These are phyloP conservation scores for Coemansia sp. DNA, from an alignment of 192 early-diverging fungal genomes.

Conservation along the genomic window DNA sequence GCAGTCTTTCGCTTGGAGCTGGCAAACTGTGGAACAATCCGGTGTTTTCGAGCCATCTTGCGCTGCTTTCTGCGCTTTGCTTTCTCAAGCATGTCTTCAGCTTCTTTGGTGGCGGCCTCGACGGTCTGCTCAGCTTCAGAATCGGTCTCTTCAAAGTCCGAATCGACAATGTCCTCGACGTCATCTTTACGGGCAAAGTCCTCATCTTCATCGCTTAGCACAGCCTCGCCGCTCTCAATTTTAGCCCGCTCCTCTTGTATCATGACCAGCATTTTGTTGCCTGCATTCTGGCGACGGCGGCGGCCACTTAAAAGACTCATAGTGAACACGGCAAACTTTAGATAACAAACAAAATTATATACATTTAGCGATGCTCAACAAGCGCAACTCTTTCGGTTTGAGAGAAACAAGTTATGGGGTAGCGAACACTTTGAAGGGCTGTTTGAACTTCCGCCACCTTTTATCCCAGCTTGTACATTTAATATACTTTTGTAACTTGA, in stretches of 20 bases:
- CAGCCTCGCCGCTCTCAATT: slow-evolving; percentile 27
- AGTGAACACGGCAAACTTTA: too few relatives aligned
- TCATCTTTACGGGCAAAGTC: slow-evolving; percentile 34
- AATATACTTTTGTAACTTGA: neutral
- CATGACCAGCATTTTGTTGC: slow-evolving; percentile 49
- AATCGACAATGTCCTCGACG: slow-evolving; percentile 37
- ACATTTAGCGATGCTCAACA: too few relatives aligned
- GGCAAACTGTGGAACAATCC: slow-evolving; percentile 41
- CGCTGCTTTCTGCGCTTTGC: slow-evolving; percentile 32
- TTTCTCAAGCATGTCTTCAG: slow-evolving; percentile 21
- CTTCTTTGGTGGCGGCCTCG: slow-evolving; percentile 25
- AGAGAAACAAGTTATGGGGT: too few relatives aligned
- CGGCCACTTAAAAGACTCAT: slow-evolving; percentile 1
- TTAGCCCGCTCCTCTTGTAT: slow-evolving; percentile 47
- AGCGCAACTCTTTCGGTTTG: too few relatives aligned
- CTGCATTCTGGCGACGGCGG: slow-evolving; percentile 48
- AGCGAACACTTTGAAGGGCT: too few relatives aligned
- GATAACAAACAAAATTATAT: too few relatives aligned
- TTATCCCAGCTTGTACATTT: neutral
- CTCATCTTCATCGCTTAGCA: slow-evolving; percentile 45
- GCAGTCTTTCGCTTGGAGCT: slow-evolving; percentile 4
- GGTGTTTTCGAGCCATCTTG: slow-evolving; percentile 37
- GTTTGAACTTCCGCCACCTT: too few relatives aligned
- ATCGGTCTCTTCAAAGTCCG: slow-evolving; percentile 51
- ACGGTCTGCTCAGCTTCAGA: slow-evolving; percentile 41